Evolutionary conservation across 352 stramenopile species (phyloP), one percentile per base, ranked within the genome.

Genomic region (Phytophthora constricta): DNA sequence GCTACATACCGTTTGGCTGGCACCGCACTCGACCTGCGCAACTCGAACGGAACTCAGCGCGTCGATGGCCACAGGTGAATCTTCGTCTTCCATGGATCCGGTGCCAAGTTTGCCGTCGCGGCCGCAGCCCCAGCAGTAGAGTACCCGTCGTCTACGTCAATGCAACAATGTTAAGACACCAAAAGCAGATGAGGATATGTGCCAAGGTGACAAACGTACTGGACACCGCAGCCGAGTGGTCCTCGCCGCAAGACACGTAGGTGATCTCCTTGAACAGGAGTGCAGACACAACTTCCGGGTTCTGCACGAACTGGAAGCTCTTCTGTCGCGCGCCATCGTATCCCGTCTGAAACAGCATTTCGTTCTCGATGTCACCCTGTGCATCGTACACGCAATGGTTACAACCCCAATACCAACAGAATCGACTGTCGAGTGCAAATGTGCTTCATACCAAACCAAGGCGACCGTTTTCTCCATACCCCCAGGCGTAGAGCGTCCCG

Each of bases 91-190:
- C 20, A 76, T 71, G 10, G 67, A 75, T 14, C 80, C 79, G 14
- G 89, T 90, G 23, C 87, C 87, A 7, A 95, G 77, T 52, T 90
- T 91, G 33, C 87, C 86, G 34, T 92, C 58, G 16, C 77, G 73
- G 0, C 83, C 86, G 31, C 71, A 79, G 34, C 86, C 86, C 86
- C 86, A 95, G 47, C 79, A 90, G 41, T 83, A 93, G 37, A 95
- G 49, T 26, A 70, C 64, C 86, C 86, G 23, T 91, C 82, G 28
- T 60, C 84, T 91, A 19, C 17, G 22, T 19, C 20, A 34, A 22
- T 22, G 20, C 34, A 50, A 46, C 8, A n/a, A 25, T 46, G 19
- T 59, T 16, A 68, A n/a, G 9, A 10, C 20, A 22, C 25, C 20
- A 4, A 9, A 58, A n/a, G n/a, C 13, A n/a, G 5, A 46, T n/a